These are phyloP conservation scores for Plasmopara viticola DNA, from an alignment of 352 stramenopile species.

Conservation along the genomic window DNA sequence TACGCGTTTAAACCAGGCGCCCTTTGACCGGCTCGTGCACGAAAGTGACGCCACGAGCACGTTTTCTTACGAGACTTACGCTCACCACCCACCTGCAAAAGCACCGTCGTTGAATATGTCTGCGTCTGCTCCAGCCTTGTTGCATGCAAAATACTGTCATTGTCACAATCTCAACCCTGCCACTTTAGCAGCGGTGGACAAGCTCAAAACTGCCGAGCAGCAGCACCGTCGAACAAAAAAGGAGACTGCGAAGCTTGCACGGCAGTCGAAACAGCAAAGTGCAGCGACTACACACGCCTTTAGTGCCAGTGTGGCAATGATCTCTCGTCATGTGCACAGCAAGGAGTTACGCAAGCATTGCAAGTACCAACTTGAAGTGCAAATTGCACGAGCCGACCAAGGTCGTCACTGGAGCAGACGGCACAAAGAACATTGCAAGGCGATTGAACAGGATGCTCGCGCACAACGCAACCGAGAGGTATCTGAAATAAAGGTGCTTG, in stretches of 20 bases:
- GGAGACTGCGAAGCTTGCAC: constrained; percentile 20
- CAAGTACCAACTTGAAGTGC: constrained; percentile 30
- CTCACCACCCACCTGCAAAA: constrained; percentile 20
- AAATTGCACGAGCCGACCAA: constrained; percentile 40
- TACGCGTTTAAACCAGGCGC: constrained; percentile 16
- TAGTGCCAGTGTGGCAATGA: constrained; percentile 63
- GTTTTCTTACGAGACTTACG: constrained; percentile 50
- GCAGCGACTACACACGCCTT: constrained; percentile 55
- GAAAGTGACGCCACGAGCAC: constrained; percentile 30
- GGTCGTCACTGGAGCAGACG: constrained; percentile 39
- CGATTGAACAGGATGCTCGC: constrained; percentile 37
- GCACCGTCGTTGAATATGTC: constrained; percentile 7
- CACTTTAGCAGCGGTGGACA: constrained; percentile 18
- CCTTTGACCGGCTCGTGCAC: constrained; percentile 40
- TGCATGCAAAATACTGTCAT: constrained; percentile 21
- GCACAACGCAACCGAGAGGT: constrained; percentile 36
- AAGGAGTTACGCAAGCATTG: constrained; percentile 51
- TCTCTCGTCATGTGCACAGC: constrained; percentile 65
- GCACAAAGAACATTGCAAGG: constrained; percentile 50
- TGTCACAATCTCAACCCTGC: constrained; percentile 16
- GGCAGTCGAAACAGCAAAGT: constrained; percentile 32
- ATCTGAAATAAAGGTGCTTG: constrained; percentile 49
- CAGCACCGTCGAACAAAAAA: constrained; percentile 26
- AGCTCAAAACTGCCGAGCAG: constrained; percentile 29
- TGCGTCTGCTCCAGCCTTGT: constrained; percentile 21